Percentiles rank a stretch among this genome's conserved stretches.
These are phyloP conservation scores for Kingdonia uniflora DNA, from an alignment of 164 flowering plant species.

Conservation along the genomic window DNA sequence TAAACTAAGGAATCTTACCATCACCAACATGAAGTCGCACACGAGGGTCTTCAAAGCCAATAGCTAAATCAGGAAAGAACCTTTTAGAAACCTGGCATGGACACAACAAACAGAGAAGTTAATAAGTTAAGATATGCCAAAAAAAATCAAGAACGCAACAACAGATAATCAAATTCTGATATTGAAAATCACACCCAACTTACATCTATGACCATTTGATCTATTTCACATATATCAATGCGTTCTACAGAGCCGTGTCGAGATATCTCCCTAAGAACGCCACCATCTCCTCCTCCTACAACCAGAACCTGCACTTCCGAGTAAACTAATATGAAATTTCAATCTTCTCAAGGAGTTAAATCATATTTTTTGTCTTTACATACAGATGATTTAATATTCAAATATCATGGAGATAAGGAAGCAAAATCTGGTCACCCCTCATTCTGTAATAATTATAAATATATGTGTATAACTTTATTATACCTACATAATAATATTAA, in stretches of 20 bases:
- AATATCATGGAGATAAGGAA: too few relatives aligned
- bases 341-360: neutral
- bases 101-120: neutral
- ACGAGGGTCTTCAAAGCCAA: constrained; percentile 97
- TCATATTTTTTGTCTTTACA: too few relatives aligned
- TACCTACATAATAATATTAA: too few relatives aligned
- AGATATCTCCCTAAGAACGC: constrained; percentile 85
- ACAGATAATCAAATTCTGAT: neutral
- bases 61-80: constrained; percentile 69
- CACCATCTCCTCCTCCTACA: constrained; percentile 99
- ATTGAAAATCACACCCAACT: constrained; percentile 14
- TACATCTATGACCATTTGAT: constrained; percentile 91
- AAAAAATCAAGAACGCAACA: neutral
- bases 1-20: constrained; percentile 36
- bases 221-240: constrained; percentile 96
- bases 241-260: constrained; percentile 80
- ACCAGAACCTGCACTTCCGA: constrained; percentile 71
- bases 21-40: constrained; percentile 89
- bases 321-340: neutral
- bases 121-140: too few relatives aligned
- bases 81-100: constrained; percentile 51
- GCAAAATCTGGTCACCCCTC: too few relatives aligned
- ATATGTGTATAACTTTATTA: too few relatives aligned
- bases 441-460: too few relatives aligned
- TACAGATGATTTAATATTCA: too few relatives aligned